phyloP scores from a whole-genome alignment of 495 filamentous ascomycete genomes.

The Amorphotheca resinae region DNA sequence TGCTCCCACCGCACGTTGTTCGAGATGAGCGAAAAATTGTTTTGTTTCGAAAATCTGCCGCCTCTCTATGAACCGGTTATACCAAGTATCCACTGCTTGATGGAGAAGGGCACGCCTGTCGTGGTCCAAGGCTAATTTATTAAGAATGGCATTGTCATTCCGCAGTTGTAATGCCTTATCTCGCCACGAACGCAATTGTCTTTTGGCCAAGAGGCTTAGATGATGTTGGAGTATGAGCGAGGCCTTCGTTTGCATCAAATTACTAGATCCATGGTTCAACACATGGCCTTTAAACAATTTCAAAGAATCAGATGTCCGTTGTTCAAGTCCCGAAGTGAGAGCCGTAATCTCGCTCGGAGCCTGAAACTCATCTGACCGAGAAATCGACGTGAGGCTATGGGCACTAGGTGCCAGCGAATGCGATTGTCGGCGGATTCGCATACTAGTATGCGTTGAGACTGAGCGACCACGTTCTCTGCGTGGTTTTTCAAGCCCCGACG shows the following conservation, averaged over 20 bases:
- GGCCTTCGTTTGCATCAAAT: conserved; percentile 15
- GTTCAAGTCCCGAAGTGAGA: conserved; percentile 7
- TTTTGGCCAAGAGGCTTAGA: conserved; percentile 33
- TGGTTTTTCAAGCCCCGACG: background rate
- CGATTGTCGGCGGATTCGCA: conserved; percentile 14
- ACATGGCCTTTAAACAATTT: background rate
- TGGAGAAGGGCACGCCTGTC: conserved; percentile 41
- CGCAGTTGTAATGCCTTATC: conserved; percentile 34
- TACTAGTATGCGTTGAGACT: conserved; percentile 17
- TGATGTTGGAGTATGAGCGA: conserved; percentile 24
- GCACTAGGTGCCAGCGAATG: conserved; percentile 3
- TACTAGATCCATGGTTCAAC: background rate
- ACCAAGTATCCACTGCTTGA: conserved; percentile 49
- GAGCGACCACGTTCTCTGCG: conserved; percentile 8
- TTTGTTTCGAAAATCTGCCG: conserved; percentile 38
- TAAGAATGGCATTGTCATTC: conserved; percentile 34
- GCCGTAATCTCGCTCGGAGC: conserved; percentile 9
- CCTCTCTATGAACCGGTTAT: conserved; percentile 32
- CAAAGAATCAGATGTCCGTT: conserved; percentile 1
- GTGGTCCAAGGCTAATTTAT: conserved; percentile 34
- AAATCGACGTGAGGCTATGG: background rate
- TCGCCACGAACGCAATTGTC: conserved; percentile 41
- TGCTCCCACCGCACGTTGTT: conserved; percentile 46
- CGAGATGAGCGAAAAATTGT: conserved; percentile 48
- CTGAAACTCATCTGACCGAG: conserved; percentile 5